phyloP scores from a whole-genome alignment of 106 monocot species.

The Vanilla planifolia region DNA sequence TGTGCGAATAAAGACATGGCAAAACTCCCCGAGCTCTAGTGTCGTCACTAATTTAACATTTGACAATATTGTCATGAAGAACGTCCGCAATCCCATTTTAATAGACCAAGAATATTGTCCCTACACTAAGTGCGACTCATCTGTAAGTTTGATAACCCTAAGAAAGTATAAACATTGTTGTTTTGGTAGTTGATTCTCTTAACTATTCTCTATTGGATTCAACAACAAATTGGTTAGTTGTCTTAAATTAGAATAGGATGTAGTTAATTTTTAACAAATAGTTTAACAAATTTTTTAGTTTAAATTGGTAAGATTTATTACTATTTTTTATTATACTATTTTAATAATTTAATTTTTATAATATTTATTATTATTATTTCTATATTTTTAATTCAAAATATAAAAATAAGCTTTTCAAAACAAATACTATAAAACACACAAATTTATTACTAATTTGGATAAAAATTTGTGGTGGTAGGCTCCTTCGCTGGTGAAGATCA shows the following conservation, averaged over 20 bases:
- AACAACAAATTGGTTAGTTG: too few species aligned
- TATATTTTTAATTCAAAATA: too few species aligned
- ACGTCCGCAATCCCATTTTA: conserved; percentile 49
- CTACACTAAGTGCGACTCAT: conserved; percentile 14
- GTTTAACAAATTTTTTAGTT: not conserved
- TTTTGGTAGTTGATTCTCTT: too few species aligned
- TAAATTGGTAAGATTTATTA: not conserved
- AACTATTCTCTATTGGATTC: too few species aligned
- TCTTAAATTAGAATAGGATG: too few species aligned
- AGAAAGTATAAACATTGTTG: too few species aligned
- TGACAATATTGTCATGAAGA: conserved; percentile 51
- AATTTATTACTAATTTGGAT: not conserved
- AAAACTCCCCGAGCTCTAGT: conserved; percentile 23
- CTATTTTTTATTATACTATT: not conserved
- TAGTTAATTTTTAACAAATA: not conserved
- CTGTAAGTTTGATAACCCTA: conserved; percentile 4
- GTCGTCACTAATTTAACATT: conserved; percentile 43
- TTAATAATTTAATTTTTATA: not conserved
- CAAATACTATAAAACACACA: not conserved
- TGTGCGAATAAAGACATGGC: conserved; percentile 69
- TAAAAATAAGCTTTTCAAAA: too few species aligned
- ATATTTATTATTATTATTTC: not conserved
- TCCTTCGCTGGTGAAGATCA: conserved; percentile 50
- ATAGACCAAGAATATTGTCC: conserved; percentile 73
- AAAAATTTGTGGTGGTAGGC: conserved; percentile 29